Evolutionary conservation across 108 stramenopile genomes (phyloP).

Genomic region (Skeletonema tropicum): DNA sequence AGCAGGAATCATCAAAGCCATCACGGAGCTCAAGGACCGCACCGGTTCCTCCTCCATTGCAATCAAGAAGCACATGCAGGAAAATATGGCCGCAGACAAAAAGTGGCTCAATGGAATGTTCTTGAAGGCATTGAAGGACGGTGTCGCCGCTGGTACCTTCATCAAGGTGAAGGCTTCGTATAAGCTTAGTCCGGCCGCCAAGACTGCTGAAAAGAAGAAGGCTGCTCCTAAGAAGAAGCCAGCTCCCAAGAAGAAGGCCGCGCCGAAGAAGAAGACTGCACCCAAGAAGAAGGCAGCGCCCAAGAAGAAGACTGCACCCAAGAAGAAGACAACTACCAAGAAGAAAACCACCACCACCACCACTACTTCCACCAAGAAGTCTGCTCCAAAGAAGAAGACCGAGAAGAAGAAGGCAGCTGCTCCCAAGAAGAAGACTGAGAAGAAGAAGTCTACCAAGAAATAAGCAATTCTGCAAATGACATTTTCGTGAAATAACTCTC

Average conservation of each 20-base stretch:
- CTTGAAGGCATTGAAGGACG: slow-evolving; percentile 43
- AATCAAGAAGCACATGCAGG: slow-evolving; percentile 61
- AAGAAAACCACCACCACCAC: not conserved
- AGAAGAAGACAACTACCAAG: not conserved
- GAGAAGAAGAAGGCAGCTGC: not conserved
- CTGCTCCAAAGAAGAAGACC: not conserved
- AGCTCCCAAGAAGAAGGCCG: slow-evolving; percentile 2
- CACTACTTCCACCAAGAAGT: not conserved
- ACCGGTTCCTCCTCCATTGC: slow-evolving; percentile 49
- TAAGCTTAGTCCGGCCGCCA: slow-evolving; percentile 56
- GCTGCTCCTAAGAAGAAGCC: slow-evolving; percentile 37
- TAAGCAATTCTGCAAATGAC: not conserved
- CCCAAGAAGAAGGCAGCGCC: not conserved
- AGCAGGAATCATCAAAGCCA: slow-evolving; percentile 56
- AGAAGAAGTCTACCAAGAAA: not conserved
- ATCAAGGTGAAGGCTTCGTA: slow-evolving; percentile 54
- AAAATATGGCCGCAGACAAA: slow-evolving; percentile 57
- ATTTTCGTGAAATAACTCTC: no score
- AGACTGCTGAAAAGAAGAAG: slow-evolving; percentile 58
- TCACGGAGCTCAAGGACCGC: slow-evolving; percentile 56
- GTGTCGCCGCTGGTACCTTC: slow-evolving; percentile 48
- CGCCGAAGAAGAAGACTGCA: no score
- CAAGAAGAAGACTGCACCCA: not conserved
- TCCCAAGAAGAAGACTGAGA: not conserved
- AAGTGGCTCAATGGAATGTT: slow-evolving; percentile 70